A percentile compares a stretch with the other conserved stretches of the same genome.
phyloP scores from a whole-genome alignment of 352 stramenopile genomes.

The Phytophthora nicotianae region DNA sequence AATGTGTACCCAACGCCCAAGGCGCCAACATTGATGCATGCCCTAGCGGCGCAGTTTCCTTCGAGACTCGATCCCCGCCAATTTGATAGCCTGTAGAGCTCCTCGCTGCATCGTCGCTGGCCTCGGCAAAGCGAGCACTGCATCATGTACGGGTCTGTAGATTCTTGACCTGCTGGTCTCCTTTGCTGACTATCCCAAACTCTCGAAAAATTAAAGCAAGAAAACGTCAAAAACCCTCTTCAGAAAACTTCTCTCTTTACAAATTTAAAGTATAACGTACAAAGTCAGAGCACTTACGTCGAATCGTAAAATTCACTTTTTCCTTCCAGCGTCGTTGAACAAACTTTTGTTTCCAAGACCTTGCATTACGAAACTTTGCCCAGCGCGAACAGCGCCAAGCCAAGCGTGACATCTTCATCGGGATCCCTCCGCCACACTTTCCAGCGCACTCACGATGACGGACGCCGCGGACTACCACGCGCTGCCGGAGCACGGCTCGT shows the following conservation, averaged over 20 bases:
- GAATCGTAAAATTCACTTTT: slow-evolving; percentile 7
- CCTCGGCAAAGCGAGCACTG: not conserved
- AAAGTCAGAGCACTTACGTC: slow-evolving; percentile 13
- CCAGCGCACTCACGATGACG: slow-evolving; percentile 22
- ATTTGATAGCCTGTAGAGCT: slow-evolving; percentile 5
- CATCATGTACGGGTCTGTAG: not conserved
- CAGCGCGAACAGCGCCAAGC: not conserved
- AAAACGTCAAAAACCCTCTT: slow-evolving; percentile 2
- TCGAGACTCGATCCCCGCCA: not conserved
- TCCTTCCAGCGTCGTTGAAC: not conserved
- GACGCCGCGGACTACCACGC: slow-evolving; percentile 39
- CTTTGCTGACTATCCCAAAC: not conserved
- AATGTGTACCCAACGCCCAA: not conserved
- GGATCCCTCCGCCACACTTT: not conserved
- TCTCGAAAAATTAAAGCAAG: not conserved
- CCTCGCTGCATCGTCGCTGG: slow-evolving; percentile 6
- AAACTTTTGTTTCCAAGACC: not conserved
- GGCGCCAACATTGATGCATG: not conserved
- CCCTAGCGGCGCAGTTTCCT: not conserved
- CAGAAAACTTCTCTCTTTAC: slow-evolving; percentile 11
- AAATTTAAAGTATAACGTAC: not conserved
- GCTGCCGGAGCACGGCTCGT: slow-evolving; percentile 30
- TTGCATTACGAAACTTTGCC: slow-evolving; percentile 9
- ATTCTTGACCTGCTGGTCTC: not conserved
- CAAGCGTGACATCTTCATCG: slow-evolving; percentile 4